Percentiles rank a stretch among this genome's conserved stretches.
phyloP scores from a whole-genome alignment of 2,329 filamentous ascomycete species.

The Exophiala xenobiotica region DNA sequence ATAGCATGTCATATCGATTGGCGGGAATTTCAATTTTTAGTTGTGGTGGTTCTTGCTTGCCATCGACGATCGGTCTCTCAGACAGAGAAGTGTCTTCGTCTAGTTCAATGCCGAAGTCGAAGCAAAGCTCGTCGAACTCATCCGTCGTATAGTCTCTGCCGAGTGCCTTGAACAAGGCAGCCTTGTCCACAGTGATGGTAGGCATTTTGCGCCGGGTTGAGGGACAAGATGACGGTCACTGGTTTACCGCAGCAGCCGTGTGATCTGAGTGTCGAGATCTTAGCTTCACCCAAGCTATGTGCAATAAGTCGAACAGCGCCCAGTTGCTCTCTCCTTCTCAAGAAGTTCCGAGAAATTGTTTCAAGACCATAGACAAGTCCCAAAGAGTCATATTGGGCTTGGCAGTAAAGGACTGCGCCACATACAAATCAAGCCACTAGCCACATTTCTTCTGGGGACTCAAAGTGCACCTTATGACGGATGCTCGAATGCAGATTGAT shows the following conservation, averaged over 20 bases:
- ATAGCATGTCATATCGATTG: slow-evolving; percentile 90
- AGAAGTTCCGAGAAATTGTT: background rate
- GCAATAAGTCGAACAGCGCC: too few species aligned
- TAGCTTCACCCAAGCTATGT: too few species aligned
- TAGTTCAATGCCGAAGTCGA: slow-evolving; percentile 95
- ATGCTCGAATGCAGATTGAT: background rate
- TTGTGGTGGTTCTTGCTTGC: slow-evolving; percentile 82
- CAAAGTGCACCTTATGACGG: slow-evolving; percentile 3
- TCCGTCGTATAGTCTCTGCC: slow-evolving; percentile 87
- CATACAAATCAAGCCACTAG: background rate
- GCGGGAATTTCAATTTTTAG: slow-evolving; percentile 98
- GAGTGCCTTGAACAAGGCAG: slow-evolving; percentile 87
- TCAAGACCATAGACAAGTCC: background rate
- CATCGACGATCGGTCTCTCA: slow-evolving; percentile 71
- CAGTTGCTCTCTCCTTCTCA: too few species aligned
- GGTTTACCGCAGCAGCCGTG: too few species aligned
- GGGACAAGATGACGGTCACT: too few species aligned
- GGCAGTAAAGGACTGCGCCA: background rate
- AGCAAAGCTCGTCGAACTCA: slow-evolving; percentile 95
- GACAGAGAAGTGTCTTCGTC: slow-evolving; percentile 88
- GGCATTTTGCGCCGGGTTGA: slow-evolving; percentile 65
- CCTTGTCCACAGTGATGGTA: slow-evolving; percentile 95
- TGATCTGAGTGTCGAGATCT: too few species aligned
- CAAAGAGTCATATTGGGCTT: slow-evolving; percentile 2
- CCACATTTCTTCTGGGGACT: background rate